Conservation (phyloP, 1,284 basidiomycete species). For the Cutaneotrichosporon spelunceum region DNA sequence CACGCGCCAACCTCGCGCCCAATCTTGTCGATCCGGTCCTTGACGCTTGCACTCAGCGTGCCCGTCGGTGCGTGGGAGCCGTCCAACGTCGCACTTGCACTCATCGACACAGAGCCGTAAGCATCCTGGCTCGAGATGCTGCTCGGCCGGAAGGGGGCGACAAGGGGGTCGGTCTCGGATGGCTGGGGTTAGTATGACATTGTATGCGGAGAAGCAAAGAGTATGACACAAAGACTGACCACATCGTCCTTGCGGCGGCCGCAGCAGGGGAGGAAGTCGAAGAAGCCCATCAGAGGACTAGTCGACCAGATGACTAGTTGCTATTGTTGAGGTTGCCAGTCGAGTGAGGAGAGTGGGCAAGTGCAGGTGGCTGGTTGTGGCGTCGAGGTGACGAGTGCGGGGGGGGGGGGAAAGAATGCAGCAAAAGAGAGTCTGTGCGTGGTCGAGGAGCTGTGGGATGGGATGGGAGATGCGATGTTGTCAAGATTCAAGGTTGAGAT, state of each 20-base stretch:
- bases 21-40: slow-evolving; percentile 20
- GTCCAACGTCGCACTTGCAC: slow-evolving; percentile 4
- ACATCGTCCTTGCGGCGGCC: slow-evolving; percentile 17
- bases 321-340: background rate
- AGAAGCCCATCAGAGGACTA: slow-evolving; percentile 12
- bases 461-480: background rate
- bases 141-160: slow-evolving; percentile 13
- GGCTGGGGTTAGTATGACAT: slow-evolving; percentile 6
- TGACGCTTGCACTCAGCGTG: slow-evolving; percentile 15
- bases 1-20: slow-evolving; percentile 25
- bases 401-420: background rate
- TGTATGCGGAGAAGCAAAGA: background rate
- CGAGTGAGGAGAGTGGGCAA: too few relatives aligned
- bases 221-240: slow-evolving; percentile 2
- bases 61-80: slow-evolving; percentile 5
- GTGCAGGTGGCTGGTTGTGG: too few relatives aligned
- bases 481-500: too few relatives aligned
- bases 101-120: slow-evolving; percentile 19
- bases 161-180: slow-evolving; percentile 19
- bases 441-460: background rate
- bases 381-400: background rate
- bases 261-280: slow-evolving; percentile 22
- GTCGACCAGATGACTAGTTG: too few relatives aligned
- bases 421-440: background rate
- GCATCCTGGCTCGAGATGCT: slow-evolving; percentile 22